Conservation (phyloP, 2,329 filamentous ascomycete species). For the Elsinoe fawcettii region DNA sequence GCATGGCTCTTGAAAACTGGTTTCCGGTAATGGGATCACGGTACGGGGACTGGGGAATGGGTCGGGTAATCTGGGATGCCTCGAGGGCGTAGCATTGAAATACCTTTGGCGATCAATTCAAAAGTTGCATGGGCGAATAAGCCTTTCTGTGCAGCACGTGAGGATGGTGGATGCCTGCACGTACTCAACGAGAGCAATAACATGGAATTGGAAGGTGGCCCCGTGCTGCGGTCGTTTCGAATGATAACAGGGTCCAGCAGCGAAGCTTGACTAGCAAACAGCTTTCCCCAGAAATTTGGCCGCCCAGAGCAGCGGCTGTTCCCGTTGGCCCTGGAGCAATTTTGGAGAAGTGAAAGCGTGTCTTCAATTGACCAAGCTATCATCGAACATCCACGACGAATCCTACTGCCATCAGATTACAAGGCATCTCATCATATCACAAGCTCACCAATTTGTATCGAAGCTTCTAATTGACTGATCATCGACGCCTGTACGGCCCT, state of each 20-base stretch:
- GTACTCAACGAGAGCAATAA: too few species aligned
- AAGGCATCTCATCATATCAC: neutral
- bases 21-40: slow-evolving; percentile 4
- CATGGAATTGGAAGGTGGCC: too few species aligned
- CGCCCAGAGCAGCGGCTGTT: slow-evolving; percentile 6
- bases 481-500: neutral
- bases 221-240: neutral
- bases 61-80: neutral
- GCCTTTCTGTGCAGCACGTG: neutral
- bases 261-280: neutral
- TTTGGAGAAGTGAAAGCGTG: slow-evolving; percentile 14
- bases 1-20: neutral
- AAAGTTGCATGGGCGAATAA: neutral
- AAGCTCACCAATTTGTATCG: neutral
- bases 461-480: neutral
- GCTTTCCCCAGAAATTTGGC: slow-evolving; percentile 11
- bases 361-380: slow-evolving; percentile 6
- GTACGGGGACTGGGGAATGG: neutral
- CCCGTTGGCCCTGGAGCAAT: slow-evolving; percentile 11
- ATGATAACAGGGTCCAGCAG: neutral
- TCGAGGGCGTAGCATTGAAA: neutral
- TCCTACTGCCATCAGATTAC: neutral
- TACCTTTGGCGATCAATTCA: neutral
- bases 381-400: neutral
- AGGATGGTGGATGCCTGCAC: too few species aligned